Evolutionary conservation across 441 rosid species (phyloP).

Genomic region (Raphanus hybrid): DNA sequence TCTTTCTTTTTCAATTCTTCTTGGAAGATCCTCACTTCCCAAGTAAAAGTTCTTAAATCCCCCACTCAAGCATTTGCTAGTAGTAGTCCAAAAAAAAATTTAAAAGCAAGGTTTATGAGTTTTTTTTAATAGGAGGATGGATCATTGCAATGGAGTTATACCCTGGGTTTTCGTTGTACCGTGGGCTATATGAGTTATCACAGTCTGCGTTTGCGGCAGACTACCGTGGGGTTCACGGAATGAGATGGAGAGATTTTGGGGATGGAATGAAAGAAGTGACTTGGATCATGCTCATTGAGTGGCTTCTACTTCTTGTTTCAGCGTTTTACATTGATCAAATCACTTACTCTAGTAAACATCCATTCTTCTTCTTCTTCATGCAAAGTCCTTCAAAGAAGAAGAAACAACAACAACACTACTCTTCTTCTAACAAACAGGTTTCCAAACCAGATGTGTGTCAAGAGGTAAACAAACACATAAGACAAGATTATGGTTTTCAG

Average conservation of each 20-base stretch:
- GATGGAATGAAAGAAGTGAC: slow-evolving; percentile 79
- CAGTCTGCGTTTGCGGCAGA: slow-evolving; percentile 63
- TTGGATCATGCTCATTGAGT: slow-evolving; percentile 77
- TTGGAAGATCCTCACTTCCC: slow-evolving; percentile 81
- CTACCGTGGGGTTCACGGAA: slow-evolving; percentile 70
- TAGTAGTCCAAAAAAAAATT: not conserved
- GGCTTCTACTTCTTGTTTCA: slow-evolving; percentile 63
- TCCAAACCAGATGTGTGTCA: slow-evolving; percentile 82
- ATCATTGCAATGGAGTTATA: slow-evolving; percentile 75
- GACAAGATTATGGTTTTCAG: slow-evolving; percentile 1
- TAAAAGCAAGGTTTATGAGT: not conserved
- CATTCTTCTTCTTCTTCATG: slow-evolving; percentile 63
- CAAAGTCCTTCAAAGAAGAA: slow-evolving; percentile 49
- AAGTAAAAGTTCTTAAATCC: slow-evolving; percentile 53
- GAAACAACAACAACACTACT: slow-evolving; percentile 35
- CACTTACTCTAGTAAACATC: slow-evolving; percentile 67
- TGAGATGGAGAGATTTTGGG: slow-evolving; percentile 75
- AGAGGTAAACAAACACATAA: slow-evolving; percentile 61
- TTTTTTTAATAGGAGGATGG: slow-evolving; percentile 63
- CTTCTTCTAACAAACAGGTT: slow-evolving; percentile 55
- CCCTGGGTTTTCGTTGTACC: slow-evolving; percentile 89
- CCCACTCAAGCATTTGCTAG: slow-evolving; percentile 14
- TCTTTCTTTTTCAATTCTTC: slow-evolving; percentile 75
- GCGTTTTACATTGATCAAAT: slow-evolving; percentile 81
- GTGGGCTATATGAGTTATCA: slow-evolving; percentile 90